These are phyloP conservation scores for Heracleum sosnowskyi DNA, from an alignment of 129 eudicot species.

Conservation along the genomic window DNA sequence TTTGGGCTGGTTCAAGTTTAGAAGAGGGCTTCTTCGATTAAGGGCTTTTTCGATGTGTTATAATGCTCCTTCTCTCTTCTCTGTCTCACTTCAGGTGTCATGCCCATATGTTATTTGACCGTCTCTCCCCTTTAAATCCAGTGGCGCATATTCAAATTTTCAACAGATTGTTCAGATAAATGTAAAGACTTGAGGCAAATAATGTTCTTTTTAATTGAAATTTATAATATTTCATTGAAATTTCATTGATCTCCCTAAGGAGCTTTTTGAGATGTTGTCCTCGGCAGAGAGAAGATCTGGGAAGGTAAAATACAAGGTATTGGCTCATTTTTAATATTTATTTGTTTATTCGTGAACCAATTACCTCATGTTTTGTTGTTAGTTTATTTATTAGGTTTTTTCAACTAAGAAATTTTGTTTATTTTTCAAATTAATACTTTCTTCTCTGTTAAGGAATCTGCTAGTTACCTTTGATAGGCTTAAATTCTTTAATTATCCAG, in stretches of 20 bases:
- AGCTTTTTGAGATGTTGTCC: constrained; percentile 92
- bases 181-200: background rate
- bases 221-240: constrained; percentile 17
- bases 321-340: too few relatives aligned
- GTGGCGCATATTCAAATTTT: constrained; percentile 73
- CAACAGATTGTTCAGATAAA: constrained; percentile 71
- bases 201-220: background rate
- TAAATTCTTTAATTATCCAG: background rate
- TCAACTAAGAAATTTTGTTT: background rate
- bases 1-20: too few relatives aligned
- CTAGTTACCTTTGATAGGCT: background rate
- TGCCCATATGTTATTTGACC: constrained; percentile 69
- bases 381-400: background rate
- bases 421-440: background rate
- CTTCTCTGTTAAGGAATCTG: background rate
- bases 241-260: constrained; percentile 67
- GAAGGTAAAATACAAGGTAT: too few relatives aligned
- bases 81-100: constrained; percentile 59
- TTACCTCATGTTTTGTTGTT: background rate
- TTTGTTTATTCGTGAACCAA: too few relatives aligned
- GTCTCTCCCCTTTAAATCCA: constrained; percentile 75
- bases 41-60: too few relatives aligned
- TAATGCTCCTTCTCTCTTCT: too few relatives aligned
- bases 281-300: too few relatives aligned
- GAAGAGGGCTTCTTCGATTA: too few relatives aligned